A percentile compares a stretch with the other conserved stretches of the same genome.
Conservation (phyloP, 495 filamentous ascomycete genomes). For the Hyaloscypha bicolor region DNA sequence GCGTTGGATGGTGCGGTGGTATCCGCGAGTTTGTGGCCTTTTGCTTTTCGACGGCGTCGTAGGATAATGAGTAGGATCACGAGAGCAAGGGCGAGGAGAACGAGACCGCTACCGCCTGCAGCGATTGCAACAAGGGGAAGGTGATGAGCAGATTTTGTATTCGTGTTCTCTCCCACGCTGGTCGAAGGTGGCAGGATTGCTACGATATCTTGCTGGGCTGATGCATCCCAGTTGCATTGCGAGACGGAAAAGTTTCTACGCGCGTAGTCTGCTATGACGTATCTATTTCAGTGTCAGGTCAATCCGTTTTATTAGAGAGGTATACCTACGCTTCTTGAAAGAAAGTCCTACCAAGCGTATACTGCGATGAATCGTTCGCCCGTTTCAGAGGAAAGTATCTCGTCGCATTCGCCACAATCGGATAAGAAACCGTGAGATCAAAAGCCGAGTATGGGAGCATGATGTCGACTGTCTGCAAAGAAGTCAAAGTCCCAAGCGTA, state of each 20-base stretch:
- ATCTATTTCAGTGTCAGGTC: slow-evolving; percentile 1
- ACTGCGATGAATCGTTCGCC: slow-evolving; percentile 53
- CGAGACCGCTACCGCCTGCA: slow-evolving; percentile 10
- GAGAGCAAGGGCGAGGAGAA: neutral
- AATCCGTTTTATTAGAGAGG: neutral
- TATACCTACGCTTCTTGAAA: slow-evolving; percentile 57
- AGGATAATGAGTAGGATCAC: slow-evolving; percentile 2
- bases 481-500: slow-evolving; percentile 43
- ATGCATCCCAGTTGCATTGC: slow-evolving; percentile 14
- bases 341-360: slow-evolving; percentile 57
- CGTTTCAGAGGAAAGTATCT: slow-evolving; percentile 58
- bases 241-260: slow-evolving; percentile 24
- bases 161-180: no score
- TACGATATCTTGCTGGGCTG: slow-evolving; percentile 5
- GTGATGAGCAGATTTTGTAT: neutral
- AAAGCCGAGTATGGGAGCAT: slow-evolving; percentile 56
- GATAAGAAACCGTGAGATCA: slow-evolving; percentile 48
- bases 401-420: slow-evolving; percentile 29
- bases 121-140: slow-evolving; percentile 7
- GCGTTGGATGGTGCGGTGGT: neutral
- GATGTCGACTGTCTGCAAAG: slow-evolving; percentile 45
- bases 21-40: neutral
- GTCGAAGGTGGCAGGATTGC: slow-evolving; percentile 13
- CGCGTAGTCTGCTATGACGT: slow-evolving; percentile 31
- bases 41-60: neutral